A percentile compares a stretch with the other conserved stretches of the same genome.
Conservation (phyloP, 768 basidiomycete genomes). For the Austroboletus festivus region DNA sequence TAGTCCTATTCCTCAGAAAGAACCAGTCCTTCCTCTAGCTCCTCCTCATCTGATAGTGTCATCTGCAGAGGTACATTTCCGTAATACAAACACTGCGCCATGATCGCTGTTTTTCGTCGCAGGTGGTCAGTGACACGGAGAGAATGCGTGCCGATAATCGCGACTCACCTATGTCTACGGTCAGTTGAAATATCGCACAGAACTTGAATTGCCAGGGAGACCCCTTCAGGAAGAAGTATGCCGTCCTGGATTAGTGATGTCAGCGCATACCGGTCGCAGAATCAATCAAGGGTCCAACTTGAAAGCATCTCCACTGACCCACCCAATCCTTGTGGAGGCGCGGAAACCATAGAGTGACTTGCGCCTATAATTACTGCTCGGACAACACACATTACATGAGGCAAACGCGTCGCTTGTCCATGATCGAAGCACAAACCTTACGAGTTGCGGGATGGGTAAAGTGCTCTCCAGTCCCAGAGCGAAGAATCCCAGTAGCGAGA, state of each 20-base stretch:
- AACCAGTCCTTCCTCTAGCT: slow-evolving; percentile 72
- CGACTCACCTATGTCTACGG: slow-evolving; percentile 67
- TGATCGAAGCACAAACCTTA: slow-evolving; percentile 48
- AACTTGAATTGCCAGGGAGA: slow-evolving; percentile 80
- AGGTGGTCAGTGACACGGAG: slow-evolving; percentile 8
- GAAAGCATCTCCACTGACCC: slow-evolving; percentile 82
- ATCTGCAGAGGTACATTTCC: slow-evolving; percentile 64
- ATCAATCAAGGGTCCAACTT: slow-evolving; percentile 49
- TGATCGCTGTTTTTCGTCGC: slow-evolving; percentile 51
- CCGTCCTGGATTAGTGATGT: slow-evolving; percentile 46
- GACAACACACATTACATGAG: slow-evolving; percentile 20
- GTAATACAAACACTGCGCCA: slow-evolving; percentile 70
- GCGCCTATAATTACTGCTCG: slow-evolving; percentile 68
- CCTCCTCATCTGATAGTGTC: slow-evolving; percentile 48
- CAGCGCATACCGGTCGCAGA: slow-evolving; percentile 9
- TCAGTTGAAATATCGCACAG: slow-evolving; percentile 81
- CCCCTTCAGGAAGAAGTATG: slow-evolving; percentile 73
- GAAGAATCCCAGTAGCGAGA: slow-evolving; percentile 66
- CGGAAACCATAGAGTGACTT: slow-evolving; percentile 83
- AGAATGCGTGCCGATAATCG: slow-evolving; percentile 3
- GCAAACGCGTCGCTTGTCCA: slow-evolving; percentile 2
- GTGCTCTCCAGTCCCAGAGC: slow-evolving; percentile 84
- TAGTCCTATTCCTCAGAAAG: slow-evolving; percentile 53
- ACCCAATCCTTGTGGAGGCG: slow-evolving; percentile 76
- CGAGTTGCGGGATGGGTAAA: slow-evolving; percentile 79